Percentiles rank a stretch among this genome's conserved stretches.
Evolutionary conservation across 2,329 filamentous ascomycete species (phyloP).

Genomic region (Mycosphaerella sp.): DNA sequence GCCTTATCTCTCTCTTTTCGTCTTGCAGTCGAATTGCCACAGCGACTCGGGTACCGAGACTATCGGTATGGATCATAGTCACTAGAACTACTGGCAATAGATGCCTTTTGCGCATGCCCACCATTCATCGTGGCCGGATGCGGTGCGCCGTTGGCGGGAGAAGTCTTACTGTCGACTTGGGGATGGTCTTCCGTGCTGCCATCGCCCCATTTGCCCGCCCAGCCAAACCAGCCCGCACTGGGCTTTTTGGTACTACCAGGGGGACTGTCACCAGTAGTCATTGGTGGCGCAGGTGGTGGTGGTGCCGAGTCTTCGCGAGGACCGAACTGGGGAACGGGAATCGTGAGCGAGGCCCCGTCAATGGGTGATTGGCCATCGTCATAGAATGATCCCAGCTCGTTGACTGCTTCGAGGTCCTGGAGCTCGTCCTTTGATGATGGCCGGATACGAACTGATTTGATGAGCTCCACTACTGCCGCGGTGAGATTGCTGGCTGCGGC

Average conservation of each 20-base stretch:
- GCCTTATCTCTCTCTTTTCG: conserved; percentile 1
- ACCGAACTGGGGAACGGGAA: conserved; percentile 13
- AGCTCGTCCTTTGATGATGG: conserved; percentile 22
- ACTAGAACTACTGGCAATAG: conserved; percentile 15
- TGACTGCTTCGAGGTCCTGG: conserved; percentile 21
- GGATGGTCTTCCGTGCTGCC: conserved; percentile 10
- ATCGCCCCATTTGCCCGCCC: conserved; percentile 22
- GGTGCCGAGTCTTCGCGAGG: conserved; percentile 1
- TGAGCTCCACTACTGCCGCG: conserved; percentile 75
- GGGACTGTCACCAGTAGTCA: neutral
- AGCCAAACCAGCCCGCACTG: conserved; percentile 23
- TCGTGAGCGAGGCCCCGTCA: conserved; percentile 9
- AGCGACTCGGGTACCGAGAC: conserved; percentile 14
- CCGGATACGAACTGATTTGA: conserved; percentile 76
- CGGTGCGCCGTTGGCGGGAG: conserved; percentile 3
- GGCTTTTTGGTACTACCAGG: conserved; percentile 10
- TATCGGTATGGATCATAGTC: conserved; percentile 24
- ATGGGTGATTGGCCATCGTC: conserved; percentile 16
- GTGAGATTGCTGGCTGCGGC: conserved; percentile 88
- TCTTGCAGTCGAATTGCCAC: conserved; percentile 1
- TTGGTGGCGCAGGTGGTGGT: neutral
- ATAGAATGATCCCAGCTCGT: conserved; percentile 24
- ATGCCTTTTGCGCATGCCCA: conserved; percentile 12
- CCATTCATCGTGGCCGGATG: conserved; percentile 8
- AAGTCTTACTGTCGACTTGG: conserved; percentile 4